Evolutionary conservation across 768 basidiomycete genomes (phyloP).

Genomic region (Leccinum pellstonianum): DNA sequence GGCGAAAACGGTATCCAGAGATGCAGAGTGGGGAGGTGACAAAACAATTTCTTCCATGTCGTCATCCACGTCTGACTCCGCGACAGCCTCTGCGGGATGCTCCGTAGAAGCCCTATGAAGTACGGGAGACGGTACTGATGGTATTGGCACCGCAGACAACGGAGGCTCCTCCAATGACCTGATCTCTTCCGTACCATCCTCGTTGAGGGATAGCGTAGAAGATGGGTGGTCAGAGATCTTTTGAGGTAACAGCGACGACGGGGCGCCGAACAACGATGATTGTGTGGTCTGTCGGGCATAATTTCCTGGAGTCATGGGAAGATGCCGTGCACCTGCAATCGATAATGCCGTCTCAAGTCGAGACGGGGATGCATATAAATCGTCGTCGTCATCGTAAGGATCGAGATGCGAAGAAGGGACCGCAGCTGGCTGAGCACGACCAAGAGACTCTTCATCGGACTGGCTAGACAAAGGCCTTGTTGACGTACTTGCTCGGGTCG

Average conservation of each 20-base stretch:
- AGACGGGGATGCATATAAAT: conserved; percentile 50
- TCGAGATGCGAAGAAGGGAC: not conserved
- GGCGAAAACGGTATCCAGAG: not conserved
- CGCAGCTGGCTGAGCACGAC: not conserved
- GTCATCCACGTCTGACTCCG: conserved; percentile 30
- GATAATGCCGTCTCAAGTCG: conserved; percentile 67
- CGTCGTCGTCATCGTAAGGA: conserved; percentile 41
- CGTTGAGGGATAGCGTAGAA: not conserved
- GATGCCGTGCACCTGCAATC: conserved; percentile 58
- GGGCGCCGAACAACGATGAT: conserved; percentile 38
- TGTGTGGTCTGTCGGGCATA: conserved; percentile 15
- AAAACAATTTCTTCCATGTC: conserved; percentile 39
- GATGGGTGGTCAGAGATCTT: conserved; percentile 1
- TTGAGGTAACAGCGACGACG: conserved; percentile 31
- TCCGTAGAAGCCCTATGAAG: not conserved
- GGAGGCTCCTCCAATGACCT: conserved; percentile 6
- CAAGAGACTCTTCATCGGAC: not conserved
- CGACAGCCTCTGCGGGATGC: conserved; percentile 1
- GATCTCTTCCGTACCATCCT: not conserved
- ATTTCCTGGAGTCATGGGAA: conserved; percentile 19
- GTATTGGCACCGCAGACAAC: conserved; percentile 4
- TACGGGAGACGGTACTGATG: conserved; percentile 3
- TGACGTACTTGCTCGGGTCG: not conserved
- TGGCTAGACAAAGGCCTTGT: conserved; percentile 9
- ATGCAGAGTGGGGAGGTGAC: not conserved